Evolutionary conservation across 371 early-diverging fungal species (phyloP).

Genomic region (Mucor mucedo): DNA sequence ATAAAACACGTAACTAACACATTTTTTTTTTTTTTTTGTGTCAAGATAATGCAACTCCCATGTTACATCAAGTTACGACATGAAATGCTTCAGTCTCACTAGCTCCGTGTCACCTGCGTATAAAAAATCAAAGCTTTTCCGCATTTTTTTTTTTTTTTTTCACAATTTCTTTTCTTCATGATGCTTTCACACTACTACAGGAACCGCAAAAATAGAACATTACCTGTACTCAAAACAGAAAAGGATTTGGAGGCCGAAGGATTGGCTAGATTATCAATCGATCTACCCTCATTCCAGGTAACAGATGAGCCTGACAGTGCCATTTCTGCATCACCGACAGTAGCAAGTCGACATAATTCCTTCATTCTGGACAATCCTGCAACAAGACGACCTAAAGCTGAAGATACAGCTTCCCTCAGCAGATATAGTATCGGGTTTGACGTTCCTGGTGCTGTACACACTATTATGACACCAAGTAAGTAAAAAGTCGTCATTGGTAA

Average conservation of each 20-base stretch:
- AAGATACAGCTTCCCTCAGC: not conserved
- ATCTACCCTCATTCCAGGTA: conserved; percentile 15
- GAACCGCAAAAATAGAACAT: conserved; percentile 13
- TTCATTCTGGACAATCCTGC: not conserved
- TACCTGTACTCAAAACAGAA: conserved; percentile 37
- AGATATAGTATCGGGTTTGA: conserved; percentile 39
- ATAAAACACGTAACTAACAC: no score
- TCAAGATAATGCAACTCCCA: no score
- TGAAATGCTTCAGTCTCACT: no score
- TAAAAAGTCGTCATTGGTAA: not conserved
- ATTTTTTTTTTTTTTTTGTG: no score
- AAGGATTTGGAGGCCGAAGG: conserved; percentile 32
- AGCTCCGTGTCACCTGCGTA: no score
- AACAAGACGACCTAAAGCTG: not conserved
- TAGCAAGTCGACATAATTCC: conserved; percentile 7
- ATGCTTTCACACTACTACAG: conserved; percentile 8
- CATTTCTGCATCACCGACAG: not conserved
- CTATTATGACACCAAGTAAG: conserved; percentile 37
- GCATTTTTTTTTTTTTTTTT: not conserved
- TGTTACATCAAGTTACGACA: no score
- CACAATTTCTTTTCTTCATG: not conserved
- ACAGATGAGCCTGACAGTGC: conserved; percentile 20
- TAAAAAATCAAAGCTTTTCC: not conserved
- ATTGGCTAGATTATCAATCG: conserved; percentile 18
- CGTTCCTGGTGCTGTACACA: conserved; percentile 42